Conservation (phyloP, 1,284 basidiomycete genomes). For the Trametes hirsuta region DNA sequence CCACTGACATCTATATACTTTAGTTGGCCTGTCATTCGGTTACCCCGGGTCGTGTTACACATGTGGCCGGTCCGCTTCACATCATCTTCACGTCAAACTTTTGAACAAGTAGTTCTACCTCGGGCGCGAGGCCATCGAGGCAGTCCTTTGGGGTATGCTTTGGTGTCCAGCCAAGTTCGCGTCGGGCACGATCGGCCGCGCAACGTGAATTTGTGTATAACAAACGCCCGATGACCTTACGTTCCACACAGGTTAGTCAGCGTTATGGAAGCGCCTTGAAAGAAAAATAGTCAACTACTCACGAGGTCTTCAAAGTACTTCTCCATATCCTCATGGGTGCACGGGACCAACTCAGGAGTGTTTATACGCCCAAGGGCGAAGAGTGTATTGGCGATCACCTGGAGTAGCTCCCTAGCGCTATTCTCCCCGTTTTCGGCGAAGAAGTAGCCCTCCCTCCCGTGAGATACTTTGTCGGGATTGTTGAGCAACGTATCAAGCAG, state of each 20-base stretch:
- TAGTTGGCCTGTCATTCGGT: no score
- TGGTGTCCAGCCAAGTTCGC: conserved; percentile 43
- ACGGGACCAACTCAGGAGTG: conserved; percentile 30
- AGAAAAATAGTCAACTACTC: not conserved
- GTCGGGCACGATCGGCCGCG: conserved; percentile 40
- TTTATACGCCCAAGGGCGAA: conserved; percentile 29
- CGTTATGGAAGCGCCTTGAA: no score
- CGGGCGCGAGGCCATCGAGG: not conserved
- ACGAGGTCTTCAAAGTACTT: conserved; percentile 24
- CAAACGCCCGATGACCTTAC: conserved; percentile 21
- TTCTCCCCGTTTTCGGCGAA: conserved; percentile 49
- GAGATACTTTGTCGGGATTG: conserved; percentile 24
- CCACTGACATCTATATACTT: no score
- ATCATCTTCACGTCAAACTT: not conserved
- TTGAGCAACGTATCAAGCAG: conserved; percentile 17
- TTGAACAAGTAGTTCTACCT: conserved; percentile 9
- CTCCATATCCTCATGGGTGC: conserved; percentile 33
- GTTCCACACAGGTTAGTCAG: no score
- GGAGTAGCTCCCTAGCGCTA: conserved; percentile 35
- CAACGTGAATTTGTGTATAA: conserved; percentile 45
- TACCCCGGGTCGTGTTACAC: no score
- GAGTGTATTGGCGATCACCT: conserved; percentile 39
- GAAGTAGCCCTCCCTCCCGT: conserved; percentile 48
- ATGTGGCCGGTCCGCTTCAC: no score
- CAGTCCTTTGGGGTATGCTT: conserved; percentile 26